Base-by-base conservation (phyloP, 352 stramenopile genomes). In the Globisporangium splendens region DNA sequence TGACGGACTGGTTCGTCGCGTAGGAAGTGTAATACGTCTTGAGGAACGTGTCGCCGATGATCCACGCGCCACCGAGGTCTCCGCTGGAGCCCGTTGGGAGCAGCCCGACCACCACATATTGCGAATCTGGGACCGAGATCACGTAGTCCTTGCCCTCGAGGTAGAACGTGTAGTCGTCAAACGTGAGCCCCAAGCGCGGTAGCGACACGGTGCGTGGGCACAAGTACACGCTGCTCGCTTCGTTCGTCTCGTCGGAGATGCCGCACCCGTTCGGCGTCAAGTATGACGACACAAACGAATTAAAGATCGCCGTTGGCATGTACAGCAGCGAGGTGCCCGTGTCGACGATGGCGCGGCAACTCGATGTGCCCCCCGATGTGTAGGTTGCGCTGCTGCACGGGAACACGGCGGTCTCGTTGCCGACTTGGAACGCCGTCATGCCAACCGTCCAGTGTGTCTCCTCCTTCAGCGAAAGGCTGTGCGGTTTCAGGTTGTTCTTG, bases 1-100 rank as follows among this genome's bases (percentile, higher is more conserved):
- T 72, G 22, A 93, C 69, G 0, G 71, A 73, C 41, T 81, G 51
- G 64, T 84, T 80, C 17, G 88, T 77, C n/a, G 75, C 72, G 61
- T 84, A 93, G 18, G 61, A 64, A 5, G 80, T 80, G 64, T 91
- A 93, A 55, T 85, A 93, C 2, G 71, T 54, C 57, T 89, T 88
- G 14, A 93, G 58, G 49, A 93, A 89, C 15, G 83, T 91, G 42
- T 82, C 79, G n/a, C 83, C 81, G 10, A 93, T 63, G 59, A 93
- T 86, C 83, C 83, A 93, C 13, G 67, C 82, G 62, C 91, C 69
- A 14, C 59, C 65, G n/a, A 73, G 50, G 28, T 65, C 47, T 2
- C 56, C 51, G 22, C 28, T 12, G 7, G 13, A 17, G 3, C 41
- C 59, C 3, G 33, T 49, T 1, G 75, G 46, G 57, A 81, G 74